A percentile compares a stretch with the other conserved stretches of the same genome.
Conservation (phyloP, 352 stramenopile species). For the Pythium sukuiense region DNA sequence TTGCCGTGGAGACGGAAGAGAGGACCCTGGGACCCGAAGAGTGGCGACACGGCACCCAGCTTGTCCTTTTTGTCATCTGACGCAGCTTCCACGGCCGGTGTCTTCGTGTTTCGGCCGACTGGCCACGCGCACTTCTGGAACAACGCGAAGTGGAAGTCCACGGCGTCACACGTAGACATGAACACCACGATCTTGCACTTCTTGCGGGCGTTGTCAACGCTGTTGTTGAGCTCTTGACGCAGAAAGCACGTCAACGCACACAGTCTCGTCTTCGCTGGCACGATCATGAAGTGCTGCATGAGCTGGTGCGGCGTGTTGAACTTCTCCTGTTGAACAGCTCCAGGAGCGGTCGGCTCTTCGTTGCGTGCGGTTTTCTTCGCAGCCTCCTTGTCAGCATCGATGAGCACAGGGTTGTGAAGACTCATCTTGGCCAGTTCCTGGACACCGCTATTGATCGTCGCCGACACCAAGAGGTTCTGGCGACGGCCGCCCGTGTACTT, state of each 20-base stretch:
- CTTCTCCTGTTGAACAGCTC: slow-evolving; percentile 42
- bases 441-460: slow-evolving; percentile 87
- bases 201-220: slow-evolving; percentile 29
- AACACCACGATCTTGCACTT: slow-evolving; percentile 94
- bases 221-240: slow-evolving; percentile 61
- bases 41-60: slow-evolving; percentile 33
- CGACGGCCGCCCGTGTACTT: slow-evolving; percentile 33
- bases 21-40: slow-evolving; percentile 59
- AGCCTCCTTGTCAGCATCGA: slow-evolving; percentile 68
- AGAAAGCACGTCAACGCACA: slow-evolving; percentile 93
- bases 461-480: slow-evolving; percentile 86
- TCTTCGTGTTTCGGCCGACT: slow-evolving; percentile 1
- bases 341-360: not conserved
- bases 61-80: slow-evolving; percentile 37
- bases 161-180: slow-evolving; percentile 95
- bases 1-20: slow-evolving; percentile 94
- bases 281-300: slow-evolving; percentile 95
- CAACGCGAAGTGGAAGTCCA: slow-evolving; percentile 95
- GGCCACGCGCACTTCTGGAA: slow-evolving; percentile 88
- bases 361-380: slow-evolving; percentile 3
- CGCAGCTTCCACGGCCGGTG: not conserved
- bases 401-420: slow-evolving; percentile 66
- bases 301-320: slow-evolving; percentile 93
- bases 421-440: slow-evolving; percentile 83
- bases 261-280: slow-evolving; percentile 93